Percentiles rank a stretch among this genome's conserved stretches.
Evolutionary conservation across 1,284 basidiomycete genomes (phyloP).

Genomic region (Ceratobasidium sp.): DNA sequence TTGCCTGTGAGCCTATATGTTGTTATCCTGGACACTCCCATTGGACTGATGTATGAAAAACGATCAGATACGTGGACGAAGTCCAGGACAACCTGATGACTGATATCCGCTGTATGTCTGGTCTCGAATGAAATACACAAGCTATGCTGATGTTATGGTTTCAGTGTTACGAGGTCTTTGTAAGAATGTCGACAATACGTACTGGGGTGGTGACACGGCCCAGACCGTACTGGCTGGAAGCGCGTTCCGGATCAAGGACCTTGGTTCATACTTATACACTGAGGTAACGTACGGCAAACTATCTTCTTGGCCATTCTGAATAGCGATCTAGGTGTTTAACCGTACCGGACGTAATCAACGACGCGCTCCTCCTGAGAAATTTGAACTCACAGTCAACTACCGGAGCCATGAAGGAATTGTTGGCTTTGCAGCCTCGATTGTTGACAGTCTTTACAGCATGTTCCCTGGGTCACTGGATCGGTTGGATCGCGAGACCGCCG

Average conservation of each 20-base stretch:
- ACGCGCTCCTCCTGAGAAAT: conserved; percentile 40
- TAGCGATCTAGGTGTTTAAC: not conserved
- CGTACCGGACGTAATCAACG: not conserved
- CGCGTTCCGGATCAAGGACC: conserved; percentile 71
- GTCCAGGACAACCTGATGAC: conserved; percentile 37
- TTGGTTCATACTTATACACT: conserved; percentile 66
- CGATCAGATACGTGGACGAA: conserved; percentile 27
- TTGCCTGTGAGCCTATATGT: not conserved
- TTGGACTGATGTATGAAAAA: not conserved
- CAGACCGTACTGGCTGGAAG: conserved; percentile 78
- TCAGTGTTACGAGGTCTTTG: conserved; percentile 67
- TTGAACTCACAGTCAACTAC: conserved; percentile 43
- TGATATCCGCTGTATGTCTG: conserved; percentile 7
- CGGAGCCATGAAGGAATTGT: conserved; percentile 45
- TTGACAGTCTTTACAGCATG: conserved; percentile 17
- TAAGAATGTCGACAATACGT: conserved; percentile 66
- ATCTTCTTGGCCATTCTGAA: conserved; percentile 52
- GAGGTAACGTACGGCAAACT: not conserved
- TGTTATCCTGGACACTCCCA: not conserved
- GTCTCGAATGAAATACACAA: not conserved
- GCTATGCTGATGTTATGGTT: not conserved
- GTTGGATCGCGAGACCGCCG: conserved; percentile 24
- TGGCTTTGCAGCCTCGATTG: conserved; percentile 39
- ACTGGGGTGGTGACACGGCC: conserved; percentile 81
- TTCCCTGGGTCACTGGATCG: conserved; percentile 44